Conservation (phyloP, 257 asterid species). For the Voacanga thouarsii region DNA sequence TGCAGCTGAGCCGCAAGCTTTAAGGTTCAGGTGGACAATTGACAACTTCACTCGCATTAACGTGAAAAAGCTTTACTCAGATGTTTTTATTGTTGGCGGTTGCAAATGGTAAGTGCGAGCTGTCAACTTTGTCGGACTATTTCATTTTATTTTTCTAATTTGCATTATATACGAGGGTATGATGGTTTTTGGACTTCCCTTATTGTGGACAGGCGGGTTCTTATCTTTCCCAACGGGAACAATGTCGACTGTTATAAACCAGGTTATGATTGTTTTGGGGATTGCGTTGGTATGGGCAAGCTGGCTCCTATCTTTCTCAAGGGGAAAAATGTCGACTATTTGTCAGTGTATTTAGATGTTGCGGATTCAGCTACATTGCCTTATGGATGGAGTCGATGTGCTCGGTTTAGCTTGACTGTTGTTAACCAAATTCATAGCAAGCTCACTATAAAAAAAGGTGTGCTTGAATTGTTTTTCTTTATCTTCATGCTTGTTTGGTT, state of each 20-base stretch:
- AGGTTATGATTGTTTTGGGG: no score
- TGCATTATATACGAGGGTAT: constrained; percentile 11
- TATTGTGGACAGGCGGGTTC: constrained; percentile 78
- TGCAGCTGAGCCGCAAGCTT: constrained; percentile 80
- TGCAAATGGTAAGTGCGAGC: constrained; percentile 63
- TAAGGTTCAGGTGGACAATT: constrained; percentile 81
- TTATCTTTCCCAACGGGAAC: constrained; percentile 90
- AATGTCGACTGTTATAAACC: constrained; percentile 88
- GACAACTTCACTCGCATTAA: constrained; percentile 71
- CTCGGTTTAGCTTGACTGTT: constrained; percentile 88
- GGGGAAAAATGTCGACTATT: constrained; percentile 83
- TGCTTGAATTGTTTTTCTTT: constrained; percentile 6
- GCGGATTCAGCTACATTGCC: constrained; percentile 80
- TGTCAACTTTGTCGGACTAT: background rate
- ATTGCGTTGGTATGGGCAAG: constrained; percentile 55
- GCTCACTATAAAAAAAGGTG: constrained; percentile 74
- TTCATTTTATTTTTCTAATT: background rate
- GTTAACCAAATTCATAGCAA: constrained; percentile 72
- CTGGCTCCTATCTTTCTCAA: constrained; percentile 89
- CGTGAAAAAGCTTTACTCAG: constrained; percentile 81
- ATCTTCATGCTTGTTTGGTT: background rate
- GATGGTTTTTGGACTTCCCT: constrained; percentile 18
- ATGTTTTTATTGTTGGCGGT: constrained; percentile 69
- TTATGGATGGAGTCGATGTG: constrained; percentile 88
- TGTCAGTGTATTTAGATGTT: constrained; percentile 90